A percentile compares a stretch with the other conserved stretches of the same genome.
phyloP scores from a whole-genome alignment of 768 basidiomycete species.

The Pleurotus tuber-regium region DNA sequence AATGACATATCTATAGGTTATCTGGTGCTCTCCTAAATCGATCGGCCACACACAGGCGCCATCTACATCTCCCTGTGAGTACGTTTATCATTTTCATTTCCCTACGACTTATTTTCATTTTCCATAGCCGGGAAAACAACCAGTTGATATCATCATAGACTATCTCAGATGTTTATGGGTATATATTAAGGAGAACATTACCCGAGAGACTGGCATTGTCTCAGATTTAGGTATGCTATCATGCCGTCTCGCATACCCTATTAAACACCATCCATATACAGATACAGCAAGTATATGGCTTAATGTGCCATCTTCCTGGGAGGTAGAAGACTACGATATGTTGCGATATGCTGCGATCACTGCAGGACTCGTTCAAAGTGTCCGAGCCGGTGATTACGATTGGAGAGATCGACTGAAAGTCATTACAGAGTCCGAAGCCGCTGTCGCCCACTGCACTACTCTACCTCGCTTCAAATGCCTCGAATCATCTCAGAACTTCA shows the following conservation, averaged over 20 bases:
- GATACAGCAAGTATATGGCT: slow-evolving; percentile 84
- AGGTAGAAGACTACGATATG: slow-evolving; percentile 78
- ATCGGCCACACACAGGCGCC: slow-evolving; percentile 66
- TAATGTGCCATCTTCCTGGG: slow-evolving; percentile 91
- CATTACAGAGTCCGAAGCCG: slow-evolving; percentile 83
- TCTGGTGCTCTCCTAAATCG: slow-evolving; percentile 77
- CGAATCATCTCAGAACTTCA: slow-evolving; percentile 78
- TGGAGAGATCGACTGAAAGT: slow-evolving; percentile 85
- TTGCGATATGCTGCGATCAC: slow-evolving; percentile 84
- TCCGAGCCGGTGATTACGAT: slow-evolving; percentile 62
- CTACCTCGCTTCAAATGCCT: slow-evolving; percentile 78
- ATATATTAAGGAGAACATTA: slow-evolving; percentile 84
- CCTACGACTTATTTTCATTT: slow-evolving; percentile 13
- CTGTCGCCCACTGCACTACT: slow-evolving; percentile 87
- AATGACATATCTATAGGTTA: slow-evolving; percentile 47
- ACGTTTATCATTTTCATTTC: slow-evolving; percentile 4
- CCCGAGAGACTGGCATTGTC: slow-evolving; percentile 81
- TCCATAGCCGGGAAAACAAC: slow-evolving; percentile 65
- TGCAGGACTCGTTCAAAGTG: slow-evolving; percentile 75
- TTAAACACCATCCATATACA: slow-evolving; percentile 26
- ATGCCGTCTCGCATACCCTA: not conserved
- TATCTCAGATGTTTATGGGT: slow-evolving; percentile 84
- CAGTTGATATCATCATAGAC: slow-evolving; percentile 79
- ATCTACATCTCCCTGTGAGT: slow-evolving; percentile 76
- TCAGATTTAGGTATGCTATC: slow-evolving; percentile 70